Evolutionary conservation across 2,329 filamentous ascomycete genomes (phyloP).

Genomic region (Fusarium oxysporum): DNA sequence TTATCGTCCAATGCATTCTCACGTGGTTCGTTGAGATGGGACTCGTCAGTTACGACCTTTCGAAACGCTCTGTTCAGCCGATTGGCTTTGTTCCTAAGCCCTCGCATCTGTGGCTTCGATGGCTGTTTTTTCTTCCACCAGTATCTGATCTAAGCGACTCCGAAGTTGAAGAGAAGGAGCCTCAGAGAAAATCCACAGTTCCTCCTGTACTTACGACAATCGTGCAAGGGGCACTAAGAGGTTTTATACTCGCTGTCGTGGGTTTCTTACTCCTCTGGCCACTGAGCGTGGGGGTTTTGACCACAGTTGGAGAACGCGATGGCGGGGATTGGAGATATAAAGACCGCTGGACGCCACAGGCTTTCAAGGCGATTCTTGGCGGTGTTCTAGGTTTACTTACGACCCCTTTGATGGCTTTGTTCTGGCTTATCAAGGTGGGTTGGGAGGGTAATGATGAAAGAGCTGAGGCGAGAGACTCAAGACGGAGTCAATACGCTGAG

Average conservation of each 20-base stretch:
- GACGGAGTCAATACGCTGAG: not conserved
- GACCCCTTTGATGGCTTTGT: conserved; percentile 60
- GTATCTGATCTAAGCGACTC: not conserved
- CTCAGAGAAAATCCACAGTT: not conserved
- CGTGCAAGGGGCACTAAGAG: conserved; percentile 46
- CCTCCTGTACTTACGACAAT: conserved; percentile 26
- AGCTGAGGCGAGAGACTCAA: conserved; percentile 10
- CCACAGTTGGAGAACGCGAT: conserved; percentile 50
- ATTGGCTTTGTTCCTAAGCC: conserved; percentile 59
- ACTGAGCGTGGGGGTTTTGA: conserved; percentile 57
- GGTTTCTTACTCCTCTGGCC: conserved; percentile 60
- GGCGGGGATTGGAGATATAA: conserved; percentile 59
- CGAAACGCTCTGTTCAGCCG: conserved; percentile 57
- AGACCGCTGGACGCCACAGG: conserved; percentile 58
- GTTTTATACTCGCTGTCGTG: conserved; percentile 46
- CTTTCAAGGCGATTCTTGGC: conserved; percentile 63
- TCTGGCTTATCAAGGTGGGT: conserved; percentile 63
- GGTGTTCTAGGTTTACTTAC: conserved; percentile 59
- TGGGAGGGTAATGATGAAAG: conserved; percentile 50
- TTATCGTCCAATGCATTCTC: conserved; percentile 61
- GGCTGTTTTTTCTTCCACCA: conserved; percentile 48
- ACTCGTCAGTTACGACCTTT: conserved; percentile 62
- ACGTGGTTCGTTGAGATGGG: conserved; percentile 64
- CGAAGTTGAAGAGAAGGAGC: not conserved
- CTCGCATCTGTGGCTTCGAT: conserved; percentile 49